Base-by-base conservation (phyloP, 306 rosid species). In the Inga oerstediana region DNA sequence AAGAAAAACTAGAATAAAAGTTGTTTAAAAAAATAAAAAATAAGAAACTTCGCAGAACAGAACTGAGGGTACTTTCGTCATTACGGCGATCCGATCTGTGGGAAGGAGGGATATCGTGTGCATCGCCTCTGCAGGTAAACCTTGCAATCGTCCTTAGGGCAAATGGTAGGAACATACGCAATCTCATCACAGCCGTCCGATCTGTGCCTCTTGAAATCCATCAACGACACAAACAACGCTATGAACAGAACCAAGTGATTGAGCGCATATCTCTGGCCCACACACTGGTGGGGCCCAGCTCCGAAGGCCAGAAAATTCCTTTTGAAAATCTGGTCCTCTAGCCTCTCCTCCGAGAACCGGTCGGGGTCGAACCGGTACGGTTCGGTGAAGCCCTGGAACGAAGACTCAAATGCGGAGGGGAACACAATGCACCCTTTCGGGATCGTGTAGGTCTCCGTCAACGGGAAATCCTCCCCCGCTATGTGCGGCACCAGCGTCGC, bases 231-330 rank as follows among this genome's bases (percentile, higher is more conserved):
- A 78, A 96, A 92, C 91, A 93, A 79, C 3, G 99, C 99, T 35
- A 93, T 91, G 93, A 96, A 96, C 16, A 96, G 81, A 0, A 93
- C 99, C 1, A 96, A 82, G 11, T 96, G 98, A 79, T 92, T 96
- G 73, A 96, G 41, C 0, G 99, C 99, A 45, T 96, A 96, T 32
- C 97, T 87, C 88, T 93, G 98, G 1, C 99, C 99, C 34, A 93
- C 90, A 13, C 99, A 96, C 79, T 90, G 97, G 89, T 96, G 99
- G 84, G 98, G 80, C 88, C 98, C 99, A 0, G 98, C 99, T 0
- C 98, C 99, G 37, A 96, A 96, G 0, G 97, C 97, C 65, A 96
- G 74, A 85, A 85, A 96, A 61, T 92, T 96, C 72, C 91, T 83
- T 45, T 89, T 91, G 87, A 74, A 91, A 41, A 86, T 43, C 62